phyloP scores from a whole-genome alignment of 1,139 yeast genomes.

The Hemisphaericaspora xylanilytica region DNA sequence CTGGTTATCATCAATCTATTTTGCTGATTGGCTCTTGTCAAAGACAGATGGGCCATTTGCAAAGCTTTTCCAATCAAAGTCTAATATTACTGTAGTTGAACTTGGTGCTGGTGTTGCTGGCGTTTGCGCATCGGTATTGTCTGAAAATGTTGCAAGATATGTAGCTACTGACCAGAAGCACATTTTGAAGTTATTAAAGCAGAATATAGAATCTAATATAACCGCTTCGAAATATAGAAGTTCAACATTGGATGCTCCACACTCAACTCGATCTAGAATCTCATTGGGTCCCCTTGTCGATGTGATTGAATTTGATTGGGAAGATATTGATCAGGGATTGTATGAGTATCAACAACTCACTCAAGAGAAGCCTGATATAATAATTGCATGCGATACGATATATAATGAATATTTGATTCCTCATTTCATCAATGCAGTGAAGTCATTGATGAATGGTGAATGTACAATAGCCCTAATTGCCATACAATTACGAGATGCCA shows the following conservation, averaged over 20 bases:
- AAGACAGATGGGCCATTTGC: conserved; percentile 23
- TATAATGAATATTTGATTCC: conserved; percentile 64
- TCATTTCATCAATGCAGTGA: conserved; percentile 46
- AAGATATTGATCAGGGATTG: conserved; percentile 37
- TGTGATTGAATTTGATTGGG: conserved; percentile 67
- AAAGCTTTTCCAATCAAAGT: conserved; percentile 13
- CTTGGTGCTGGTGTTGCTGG: conserved; percentile 70
- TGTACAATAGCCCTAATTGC: conserved; percentile 44
- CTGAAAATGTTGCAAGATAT: conserved; percentile 33
- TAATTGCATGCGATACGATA: conserved; percentile 68
- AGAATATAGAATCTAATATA: conserved; percentile 45
- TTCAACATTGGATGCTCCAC: conserved; percentile 1
- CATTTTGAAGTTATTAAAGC: conserved; percentile 47
- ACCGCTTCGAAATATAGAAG: conserved; percentile 4
- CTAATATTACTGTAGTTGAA: conserved; percentile 42
- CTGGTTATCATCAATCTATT: conserved; percentile 55
- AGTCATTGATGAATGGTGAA: conserved; percentile 25
- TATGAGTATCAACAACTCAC: conserved; percentile 17
- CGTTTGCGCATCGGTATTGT: conserved; percentile 47
- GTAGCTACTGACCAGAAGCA: conserved; percentile 65
- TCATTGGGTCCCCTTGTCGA: conserved; percentile 24
- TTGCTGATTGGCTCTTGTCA: conserved; percentile 53
- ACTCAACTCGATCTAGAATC: background rate
- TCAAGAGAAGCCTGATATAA: conserved; percentile 34
- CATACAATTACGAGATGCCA: conserved; percentile 56